These are phyloP conservation scores for Pontederia crassipes DNA, from an alignment of 176 grass and related monocot genomes.

Conservation along the genomic window DNA sequence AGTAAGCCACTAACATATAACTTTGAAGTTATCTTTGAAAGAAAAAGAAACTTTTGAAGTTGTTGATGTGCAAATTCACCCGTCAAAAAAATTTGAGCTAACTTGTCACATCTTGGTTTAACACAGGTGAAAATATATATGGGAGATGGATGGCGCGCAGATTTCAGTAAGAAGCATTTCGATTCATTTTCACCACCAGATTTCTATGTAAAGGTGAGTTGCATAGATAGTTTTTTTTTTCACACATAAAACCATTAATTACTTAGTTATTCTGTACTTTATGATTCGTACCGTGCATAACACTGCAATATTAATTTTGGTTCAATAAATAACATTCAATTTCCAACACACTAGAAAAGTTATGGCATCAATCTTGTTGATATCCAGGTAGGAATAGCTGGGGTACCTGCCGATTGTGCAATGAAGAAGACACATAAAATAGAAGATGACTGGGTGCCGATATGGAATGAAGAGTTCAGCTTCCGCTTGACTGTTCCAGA, in stretches of 20 bases:
- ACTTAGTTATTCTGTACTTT: too few species aligned
- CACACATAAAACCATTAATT: not conserved
- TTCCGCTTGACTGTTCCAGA: conserved; percentile 5
- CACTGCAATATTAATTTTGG: too few species aligned
- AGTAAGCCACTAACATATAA: too few species aligned
- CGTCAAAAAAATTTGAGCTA: too few species aligned
- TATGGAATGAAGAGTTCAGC: not conserved
- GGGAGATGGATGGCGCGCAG: conserved; percentile 3
- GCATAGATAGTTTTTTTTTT: not conserved
- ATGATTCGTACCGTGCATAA: too few species aligned
- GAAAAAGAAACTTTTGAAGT: too few species aligned
- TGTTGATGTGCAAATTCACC: too few species aligned
- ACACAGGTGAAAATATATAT: conserved; percentile 1
- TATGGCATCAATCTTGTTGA: not conserved
- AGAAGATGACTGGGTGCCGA: not conserved
- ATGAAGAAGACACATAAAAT: not conserved
- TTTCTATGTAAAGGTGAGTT: not conserved
- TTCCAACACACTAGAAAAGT: not conserved
- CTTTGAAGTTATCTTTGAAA: too few species aligned
- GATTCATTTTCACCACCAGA: conserved; percentile 1
- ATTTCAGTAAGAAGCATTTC: not conserved
- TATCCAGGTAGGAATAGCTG: conserved; percentile 4
- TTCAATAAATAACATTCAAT: too few species aligned
- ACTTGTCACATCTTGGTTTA: not conserved
- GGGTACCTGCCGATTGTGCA: not conserved